Percentiles rank a stretch among this genome's conserved stretches.
phyloP scores from a whole-genome alignment of 2,329 filamentous ascomycete genomes.

The Fusarium oxysporum region DNA sequence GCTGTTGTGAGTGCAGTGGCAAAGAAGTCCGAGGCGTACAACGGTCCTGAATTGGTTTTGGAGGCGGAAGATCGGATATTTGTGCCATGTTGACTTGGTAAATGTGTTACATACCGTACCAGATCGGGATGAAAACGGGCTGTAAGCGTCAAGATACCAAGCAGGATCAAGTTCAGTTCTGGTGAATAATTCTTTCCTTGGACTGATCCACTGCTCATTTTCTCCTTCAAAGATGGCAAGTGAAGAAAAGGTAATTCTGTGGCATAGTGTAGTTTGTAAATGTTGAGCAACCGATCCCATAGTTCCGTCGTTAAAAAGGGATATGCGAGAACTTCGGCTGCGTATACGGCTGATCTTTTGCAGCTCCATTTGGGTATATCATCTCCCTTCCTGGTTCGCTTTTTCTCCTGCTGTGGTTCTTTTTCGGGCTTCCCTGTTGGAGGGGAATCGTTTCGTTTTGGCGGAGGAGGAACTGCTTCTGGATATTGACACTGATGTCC shows the following conservation, averaged over 20 bases:
- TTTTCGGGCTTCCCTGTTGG: neutral
- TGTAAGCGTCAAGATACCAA: constrained; percentile 19
- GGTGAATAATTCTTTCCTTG: neutral
- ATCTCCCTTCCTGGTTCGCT: neutral
- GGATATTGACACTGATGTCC: constrained; percentile 81
- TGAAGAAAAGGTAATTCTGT: constrained; percentile 80
- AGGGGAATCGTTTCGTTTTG: constrained; percentile 56
- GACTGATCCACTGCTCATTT: neutral
- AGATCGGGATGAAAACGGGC: constrained; percentile 12
- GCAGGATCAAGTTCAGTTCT: constrained; percentile 14
- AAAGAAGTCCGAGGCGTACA: constrained; percentile 6
- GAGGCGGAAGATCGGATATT: neutral
- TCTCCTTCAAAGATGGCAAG: constrained; percentile 48
- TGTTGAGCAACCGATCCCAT: constrained; percentile 76
- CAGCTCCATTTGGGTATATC: neutral
- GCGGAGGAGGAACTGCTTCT: constrained; percentile 50
- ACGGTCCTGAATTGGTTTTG: neutral
- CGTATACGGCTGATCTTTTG: constrained; percentile 46
- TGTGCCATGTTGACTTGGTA: neutral
- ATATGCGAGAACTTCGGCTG: constrained; percentile 71
- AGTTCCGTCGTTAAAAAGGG: constrained; percentile 71
- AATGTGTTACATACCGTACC: constrained; percentile 11
- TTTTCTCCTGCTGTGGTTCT: constrained; percentile 6
- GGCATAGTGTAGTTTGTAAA: constrained; percentile 78
- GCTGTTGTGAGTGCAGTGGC: constrained; percentile 4